These are phyloP conservation scores for Pichia terricola DNA, from an alignment of 1,139 yeast species.

Conservation along the genomic window DNA sequence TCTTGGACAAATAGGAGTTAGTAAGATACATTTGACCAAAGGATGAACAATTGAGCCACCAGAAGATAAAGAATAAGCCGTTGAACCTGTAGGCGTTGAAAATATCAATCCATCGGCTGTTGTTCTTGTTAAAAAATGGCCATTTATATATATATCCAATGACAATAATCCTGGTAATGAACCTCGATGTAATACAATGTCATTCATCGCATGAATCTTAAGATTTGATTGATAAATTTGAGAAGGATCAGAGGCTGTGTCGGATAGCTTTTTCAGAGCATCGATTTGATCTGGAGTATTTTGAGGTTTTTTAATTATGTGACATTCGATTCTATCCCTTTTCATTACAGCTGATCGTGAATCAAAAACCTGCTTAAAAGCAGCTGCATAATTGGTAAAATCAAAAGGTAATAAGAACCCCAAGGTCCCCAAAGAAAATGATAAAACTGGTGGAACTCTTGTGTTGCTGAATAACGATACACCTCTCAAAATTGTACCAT, in stretches of 20 bases:
- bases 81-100: slow-evolving; percentile 90
- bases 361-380: slow-evolving; percentile 56
- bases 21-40: slow-evolving; percentile 65
- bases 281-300: slow-evolving; percentile 6
- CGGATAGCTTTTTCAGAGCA: slow-evolving; percentile 10
- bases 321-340: slow-evolving; percentile 71
- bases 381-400: slow-evolving; percentile 47
- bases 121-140: slow-evolving; percentile 75
- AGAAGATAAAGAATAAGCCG: slow-evolving; percentile 82
- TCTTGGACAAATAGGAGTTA: slow-evolving; percentile 88
- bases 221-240: slow-evolving; percentile 16
- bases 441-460: slow-evolving; percentile 77
- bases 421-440: slow-evolving; percentile 84
- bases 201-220: slow-evolving; percentile 76
- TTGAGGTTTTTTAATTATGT: slow-evolving; percentile 34
- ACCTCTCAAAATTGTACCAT: slow-evolving; percentile 68
- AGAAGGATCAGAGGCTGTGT: slow-evolving; percentile 1
- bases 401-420: slow-evolving; percentile 89
- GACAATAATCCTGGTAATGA: slow-evolving; percentile 78
- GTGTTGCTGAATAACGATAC: slow-evolving; percentile 55
- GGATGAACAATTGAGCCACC: slow-evolving; percentile 95
- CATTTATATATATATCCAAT: slow-evolving; percentile 72
- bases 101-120: slow-evolving; percentile 85
- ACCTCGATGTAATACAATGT: slow-evolving; percentile 80
- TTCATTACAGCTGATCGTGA: slow-evolving; percentile 65